Percentiles rank a stretch among this genome's conserved stretches.
phyloP scores from a whole-genome alignment of 140 eudicot genomes.

The Erigeron philadelphicus region DNA sequence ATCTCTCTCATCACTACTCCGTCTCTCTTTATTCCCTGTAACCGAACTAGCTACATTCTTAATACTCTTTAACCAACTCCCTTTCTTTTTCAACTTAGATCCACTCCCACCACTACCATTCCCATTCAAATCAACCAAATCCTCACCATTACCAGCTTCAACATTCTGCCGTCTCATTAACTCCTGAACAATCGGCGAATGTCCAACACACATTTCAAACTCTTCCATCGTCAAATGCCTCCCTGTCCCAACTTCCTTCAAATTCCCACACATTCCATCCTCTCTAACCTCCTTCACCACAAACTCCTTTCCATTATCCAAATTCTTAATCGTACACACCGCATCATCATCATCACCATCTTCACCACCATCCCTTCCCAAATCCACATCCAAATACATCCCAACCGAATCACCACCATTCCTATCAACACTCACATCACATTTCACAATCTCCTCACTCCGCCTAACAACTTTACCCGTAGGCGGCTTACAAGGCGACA shows the following conservation, averaged over 20 bases:
- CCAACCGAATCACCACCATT: constrained; percentile 29
- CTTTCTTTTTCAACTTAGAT: constrained; percentile 65
- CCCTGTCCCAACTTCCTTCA: constrained; percentile 84
- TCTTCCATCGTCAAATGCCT: constrained; percentile 88
- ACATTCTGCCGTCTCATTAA: constrained; percentile 92
- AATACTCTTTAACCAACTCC: constrained; percentile 72
- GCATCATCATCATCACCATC: constrained; percentile 19
- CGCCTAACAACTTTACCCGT: constrained; percentile 40
- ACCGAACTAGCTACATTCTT: constrained; percentile 80
- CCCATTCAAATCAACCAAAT: constrained; percentile 31
- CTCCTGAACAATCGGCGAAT: constrained; percentile 92
- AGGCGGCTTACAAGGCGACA: constrained; percentile 65
- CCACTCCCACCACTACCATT: constrained; percentile 44
- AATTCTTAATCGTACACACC: constrained; percentile 70
- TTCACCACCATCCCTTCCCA: constrained; percentile 5
- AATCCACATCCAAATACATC: constrained; percentile 28
- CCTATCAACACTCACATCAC: constrained; percentile 23
- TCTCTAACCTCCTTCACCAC: constrained; percentile 86
- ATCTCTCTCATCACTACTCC: constrained; percentile 89
- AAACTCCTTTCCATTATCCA: constrained; percentile 91
- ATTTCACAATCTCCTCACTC: constrained; percentile 34
- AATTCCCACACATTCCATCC: constrained; percentile 74
- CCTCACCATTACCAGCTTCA: constrained; percentile 53
- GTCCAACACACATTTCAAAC: constrained; percentile 85
- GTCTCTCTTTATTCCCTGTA: constrained; percentile 60